Evolutionary conservation across 371 early-diverging fungal species (phyloP).

Genomic region (Phascolomyces articulosus): DNA sequence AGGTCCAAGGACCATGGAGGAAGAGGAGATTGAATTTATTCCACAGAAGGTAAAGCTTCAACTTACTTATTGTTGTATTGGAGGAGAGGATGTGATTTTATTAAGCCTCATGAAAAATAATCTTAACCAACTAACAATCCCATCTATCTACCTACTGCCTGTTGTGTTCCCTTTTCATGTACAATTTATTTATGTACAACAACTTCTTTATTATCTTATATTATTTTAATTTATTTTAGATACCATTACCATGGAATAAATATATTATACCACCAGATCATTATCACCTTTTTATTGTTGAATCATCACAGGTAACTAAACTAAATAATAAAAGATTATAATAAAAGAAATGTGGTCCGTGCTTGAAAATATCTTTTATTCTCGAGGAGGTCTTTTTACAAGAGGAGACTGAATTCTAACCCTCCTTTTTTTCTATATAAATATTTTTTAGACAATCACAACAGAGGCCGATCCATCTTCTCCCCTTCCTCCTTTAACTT

Average conservation of each 20-base stretch:
- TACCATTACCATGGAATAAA: slow-evolving; percentile 6
- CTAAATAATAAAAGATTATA: no score
- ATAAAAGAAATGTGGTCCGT: background rate
- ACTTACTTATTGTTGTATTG: background rate
- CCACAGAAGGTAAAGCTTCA: slow-evolving; percentile 9
- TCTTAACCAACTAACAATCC: no score
- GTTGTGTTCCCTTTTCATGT: background rate
- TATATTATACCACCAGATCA: slow-evolving; percentile 5
- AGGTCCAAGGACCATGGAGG: slow-evolving; percentile 3
- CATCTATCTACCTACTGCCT: no score
- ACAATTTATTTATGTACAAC: background rate
- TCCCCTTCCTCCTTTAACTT: slow-evolving; percentile 36
- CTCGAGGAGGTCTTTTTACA: background rate
- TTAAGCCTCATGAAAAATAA: no score
- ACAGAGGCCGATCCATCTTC: background rate
- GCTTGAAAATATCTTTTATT: background rate
- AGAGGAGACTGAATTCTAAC: background rate
- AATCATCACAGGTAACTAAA: background rate
- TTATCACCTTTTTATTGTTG: background rate
- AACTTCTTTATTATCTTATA: background rate
- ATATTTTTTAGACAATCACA: background rate
- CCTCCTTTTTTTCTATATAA: background rate
- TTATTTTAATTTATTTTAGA: background rate
- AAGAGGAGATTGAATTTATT: slow-evolving; percentile 1
- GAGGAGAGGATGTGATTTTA: no score